Evolutionary conservation across 1,139 yeast species (phyloP), one percentile per base, ranked within the genome.

Genomic region (Torulaspora globosa): DNA sequence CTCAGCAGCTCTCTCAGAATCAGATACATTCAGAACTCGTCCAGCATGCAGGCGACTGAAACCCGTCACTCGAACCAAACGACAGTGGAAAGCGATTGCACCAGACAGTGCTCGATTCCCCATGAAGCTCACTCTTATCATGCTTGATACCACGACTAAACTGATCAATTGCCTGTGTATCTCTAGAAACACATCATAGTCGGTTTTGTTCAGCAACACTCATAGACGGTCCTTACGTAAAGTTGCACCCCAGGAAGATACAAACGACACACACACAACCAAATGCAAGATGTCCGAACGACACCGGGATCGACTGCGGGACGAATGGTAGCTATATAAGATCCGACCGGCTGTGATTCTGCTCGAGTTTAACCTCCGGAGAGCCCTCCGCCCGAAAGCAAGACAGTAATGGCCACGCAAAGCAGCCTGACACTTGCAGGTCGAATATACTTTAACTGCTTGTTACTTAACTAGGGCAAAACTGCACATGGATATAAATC

Each of bases 1-100:
- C 28, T 52, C 54, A 12, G 46, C 43, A n/a, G 36, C 28, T 5
- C 43, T 40, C n/a, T 47, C 48, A 16, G 35, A 38, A 19, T 40
- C 44, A 6, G 31, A 34, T 10, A 31, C 33, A 24, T 32, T 31
- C 21, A 24, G 19, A 7, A 18, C 11, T 11, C 35, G 26, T 5
- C 46, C 41, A 27, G 19, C 35, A 29, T 43, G 46, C 35, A 38
- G 28, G 3, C 21, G 10, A 31, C 15, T 23, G 10, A 28, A 32
- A 21, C 39, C 21, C 8, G 15, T 11, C 10, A 15, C 11, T 14
- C 23, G 34, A 16, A 18, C 5, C 34, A 16, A 31, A 31, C 34
- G 34, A 16, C 23, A 3, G 5, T n/a, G 23, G 11, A 31, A 31
- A 10, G 21, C 23, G 4, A 31, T 16, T 6, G 34, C 34, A 31